These are phyloP conservation scores for Cystoderma amianthinum DNA, from an alignment of 768 basidiomycete species.

Conservation along the genomic window DNA sequence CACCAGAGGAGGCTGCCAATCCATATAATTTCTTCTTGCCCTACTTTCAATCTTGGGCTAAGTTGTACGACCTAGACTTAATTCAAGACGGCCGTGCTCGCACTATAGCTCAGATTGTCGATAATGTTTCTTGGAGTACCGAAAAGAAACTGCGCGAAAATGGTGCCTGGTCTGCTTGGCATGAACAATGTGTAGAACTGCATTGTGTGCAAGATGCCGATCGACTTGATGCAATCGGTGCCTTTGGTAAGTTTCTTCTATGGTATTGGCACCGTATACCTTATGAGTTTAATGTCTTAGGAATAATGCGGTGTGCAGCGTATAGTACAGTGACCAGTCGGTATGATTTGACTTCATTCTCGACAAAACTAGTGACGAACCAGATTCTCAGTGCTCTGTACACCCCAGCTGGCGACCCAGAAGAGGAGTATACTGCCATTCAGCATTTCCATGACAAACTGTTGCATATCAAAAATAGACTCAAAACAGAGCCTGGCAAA, in stretches of 20 bases:
- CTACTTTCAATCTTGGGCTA: slow-evolving; percentile 44
- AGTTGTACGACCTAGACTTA: slow-evolving; percentile 42
- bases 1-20: slow-evolving; percentile 46
- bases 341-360: slow-evolving; percentile 27
- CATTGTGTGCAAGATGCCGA: slow-evolving; percentile 82
- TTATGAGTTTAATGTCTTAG: background rate
- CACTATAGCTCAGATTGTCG: slow-evolving; percentile 53
- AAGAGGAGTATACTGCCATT: slow-evolving; percentile 46
- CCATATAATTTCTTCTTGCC: slow-evolving; percentile 64
- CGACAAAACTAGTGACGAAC: slow-evolving; percentile 6
- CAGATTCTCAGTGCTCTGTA: slow-evolving; percentile 23
- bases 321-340: slow-evolving; percentile 51
- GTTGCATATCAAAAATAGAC: slow-evolving; percentile 59
- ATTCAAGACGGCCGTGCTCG: slow-evolving; percentile 54
- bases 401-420: slow-evolving; percentile 40
- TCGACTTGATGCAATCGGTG: slow-evolving; percentile 73
- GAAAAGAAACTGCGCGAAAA: slow-evolving; percentile 60
- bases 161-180: slow-evolving; percentile 59
- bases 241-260: slow-evolving; percentile 49
- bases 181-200: slow-evolving; percentile 64
- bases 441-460: slow-evolving; percentile 87
- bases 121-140: slow-evolving; percentile 81
- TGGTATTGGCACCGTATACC: background rate
- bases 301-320: slow-evolving; percentile 58
- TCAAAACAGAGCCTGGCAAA: slow-evolving; percentile 75